These are phyloP conservation scores for Leersia perrieri DNA, from an alignment of 176 grass and related monocot species.

Conservation along the genomic window DNA sequence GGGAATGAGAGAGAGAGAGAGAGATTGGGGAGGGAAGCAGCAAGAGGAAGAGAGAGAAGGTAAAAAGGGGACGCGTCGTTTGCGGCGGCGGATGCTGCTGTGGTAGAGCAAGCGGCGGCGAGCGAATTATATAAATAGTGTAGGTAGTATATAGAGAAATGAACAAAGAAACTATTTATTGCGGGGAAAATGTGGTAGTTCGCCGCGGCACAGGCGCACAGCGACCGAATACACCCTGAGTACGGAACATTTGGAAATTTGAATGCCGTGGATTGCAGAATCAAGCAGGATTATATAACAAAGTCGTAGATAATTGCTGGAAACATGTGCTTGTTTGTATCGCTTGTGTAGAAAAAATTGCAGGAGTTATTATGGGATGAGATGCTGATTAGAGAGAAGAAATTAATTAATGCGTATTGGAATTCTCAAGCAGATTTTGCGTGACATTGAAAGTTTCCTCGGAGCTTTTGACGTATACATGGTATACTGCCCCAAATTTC, in stretches of 20 bases:
- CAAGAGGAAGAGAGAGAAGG: too few species aligned
- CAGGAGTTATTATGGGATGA: neutral
- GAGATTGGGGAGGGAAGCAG: too few species aligned
- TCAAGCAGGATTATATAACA: neutral
- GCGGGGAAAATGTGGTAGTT: conserved; percentile 21
- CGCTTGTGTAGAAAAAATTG: neutral
- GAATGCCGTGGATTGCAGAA: neutral
- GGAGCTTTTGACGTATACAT: neutral
- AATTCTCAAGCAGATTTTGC: neutral
- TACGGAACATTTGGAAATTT: neutral
- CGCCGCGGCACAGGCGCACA: too few species aligned
- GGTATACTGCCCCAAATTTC: neutral
- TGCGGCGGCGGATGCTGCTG: neutral
- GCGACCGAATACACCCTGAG: neutral
- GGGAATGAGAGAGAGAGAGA: neutral
- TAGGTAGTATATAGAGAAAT: too few species aligned
- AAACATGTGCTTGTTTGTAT: neutral
- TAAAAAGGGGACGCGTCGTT: too few species aligned
- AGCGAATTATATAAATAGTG: too few species aligned
- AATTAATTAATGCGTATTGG: neutral
- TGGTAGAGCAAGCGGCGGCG: neutral
- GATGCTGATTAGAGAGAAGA: neutral
- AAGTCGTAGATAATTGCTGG: neutral
- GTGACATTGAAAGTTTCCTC: neutral
- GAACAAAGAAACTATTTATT: too few species aligned